Evolutionary conservation across 352 stramenopile genomes (phyloP).

Genomic region (Globisporangium splendens): DNA sequence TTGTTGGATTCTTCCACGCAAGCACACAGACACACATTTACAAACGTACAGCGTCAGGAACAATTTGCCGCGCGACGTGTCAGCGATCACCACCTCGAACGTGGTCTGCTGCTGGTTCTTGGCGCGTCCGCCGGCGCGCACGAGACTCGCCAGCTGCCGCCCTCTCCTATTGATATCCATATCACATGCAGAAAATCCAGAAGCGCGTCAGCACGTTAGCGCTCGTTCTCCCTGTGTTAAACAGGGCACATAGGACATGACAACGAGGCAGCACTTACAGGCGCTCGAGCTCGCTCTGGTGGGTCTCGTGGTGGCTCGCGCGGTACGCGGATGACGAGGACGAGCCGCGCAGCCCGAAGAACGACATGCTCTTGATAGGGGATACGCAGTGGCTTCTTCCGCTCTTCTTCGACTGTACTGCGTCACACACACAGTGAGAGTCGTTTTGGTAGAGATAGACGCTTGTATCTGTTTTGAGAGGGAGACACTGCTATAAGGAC

Average conservation of each 20-base stretch:
- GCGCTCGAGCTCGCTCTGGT: conserved; percentile 77
- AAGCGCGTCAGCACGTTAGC: not conserved
- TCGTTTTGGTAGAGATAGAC: no score
- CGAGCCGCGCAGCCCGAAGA: conserved; percentile 65
- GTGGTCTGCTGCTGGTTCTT: conserved; percentile 85
- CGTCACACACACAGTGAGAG: no score
- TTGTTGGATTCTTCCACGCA: not conserved
- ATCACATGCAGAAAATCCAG: no score
- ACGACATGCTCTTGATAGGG: conserved; percentile 55
- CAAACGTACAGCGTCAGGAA: conserved; percentile 41
- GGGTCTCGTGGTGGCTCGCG: conserved; percentile 56
- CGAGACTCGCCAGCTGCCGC: conserved; percentile 74
- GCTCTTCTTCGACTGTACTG: no score
- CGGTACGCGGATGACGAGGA: conserved; percentile 27
- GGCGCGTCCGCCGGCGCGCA: conserved; percentile 71
- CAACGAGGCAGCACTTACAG: conserved; percentile 36
- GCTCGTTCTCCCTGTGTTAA: not conserved
- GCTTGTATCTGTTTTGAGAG: no score
- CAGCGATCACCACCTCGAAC: conserved; percentile 68
- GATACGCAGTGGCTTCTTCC: no score
- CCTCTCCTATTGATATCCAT: conserved; percentile 35
- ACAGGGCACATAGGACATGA: not conserved
- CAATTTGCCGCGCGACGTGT: conserved; percentile 52
- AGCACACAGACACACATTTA: no score
- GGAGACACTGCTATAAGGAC: no score